Evolutionary conservation across 2,329 filamentous ascomycete species (phyloP).

Genomic region (Trichoderma arundinaceum): DNA sequence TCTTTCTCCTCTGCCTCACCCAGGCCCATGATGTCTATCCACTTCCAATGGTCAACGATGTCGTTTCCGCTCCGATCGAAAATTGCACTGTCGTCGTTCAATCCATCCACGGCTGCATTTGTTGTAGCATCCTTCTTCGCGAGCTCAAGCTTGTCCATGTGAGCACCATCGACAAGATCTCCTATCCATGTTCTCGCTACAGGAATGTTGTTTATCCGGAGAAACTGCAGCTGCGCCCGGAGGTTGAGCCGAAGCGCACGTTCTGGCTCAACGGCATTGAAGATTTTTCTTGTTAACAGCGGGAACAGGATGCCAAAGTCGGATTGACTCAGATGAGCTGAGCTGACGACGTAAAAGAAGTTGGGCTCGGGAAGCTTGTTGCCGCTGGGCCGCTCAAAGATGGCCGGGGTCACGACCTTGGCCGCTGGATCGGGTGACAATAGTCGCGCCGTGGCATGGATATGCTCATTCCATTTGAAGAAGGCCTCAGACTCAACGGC

Average conservation of each 20-base stretch:
- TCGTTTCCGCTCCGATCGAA: slow-evolving; percentile 51
- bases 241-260: slow-evolving; percentile 64
- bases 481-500: slow-evolving; percentile 79
- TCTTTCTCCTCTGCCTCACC: slow-evolving; percentile 44
- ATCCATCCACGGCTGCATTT: slow-evolving; percentile 43
- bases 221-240: slow-evolving; percentile 61
- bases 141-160: slow-evolving; percentile 46
- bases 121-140: slow-evolving; percentile 33
- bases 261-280: slow-evolving; percentile 63
- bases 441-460: slow-evolving; percentile 69
- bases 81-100: slow-evolving; percentile 57
- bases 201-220: slow-evolving; percentile 56
- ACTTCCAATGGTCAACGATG: slow-evolving; percentile 56
- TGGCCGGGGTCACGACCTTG: slow-evolving; percentile 48
- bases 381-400: slow-evolving; percentile 52
- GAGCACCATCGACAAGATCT: slow-evolving; percentile 57
- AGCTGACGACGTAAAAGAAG: slow-evolving; percentile 74
- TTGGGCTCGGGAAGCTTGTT: slow-evolving; percentile 59
- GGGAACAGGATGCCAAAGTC: slow-evolving; percentile 87
- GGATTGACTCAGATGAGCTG: slow-evolving; percentile 82
- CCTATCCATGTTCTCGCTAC: slow-evolving; percentile 57
- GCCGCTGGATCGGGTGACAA: slow-evolving; percentile 63
- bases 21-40: slow-evolving; percentile 59
- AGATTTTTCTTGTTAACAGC: slow-evolving; percentile 65
- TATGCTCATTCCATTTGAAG: slow-evolving; percentile 76